Percentiles rank a stretch among this genome's conserved stretches.
Evolutionary conservation across 2,329 filamentous ascomycete species (phyloP).

Genomic region (Ophiosphaerella narmari): DNA sequence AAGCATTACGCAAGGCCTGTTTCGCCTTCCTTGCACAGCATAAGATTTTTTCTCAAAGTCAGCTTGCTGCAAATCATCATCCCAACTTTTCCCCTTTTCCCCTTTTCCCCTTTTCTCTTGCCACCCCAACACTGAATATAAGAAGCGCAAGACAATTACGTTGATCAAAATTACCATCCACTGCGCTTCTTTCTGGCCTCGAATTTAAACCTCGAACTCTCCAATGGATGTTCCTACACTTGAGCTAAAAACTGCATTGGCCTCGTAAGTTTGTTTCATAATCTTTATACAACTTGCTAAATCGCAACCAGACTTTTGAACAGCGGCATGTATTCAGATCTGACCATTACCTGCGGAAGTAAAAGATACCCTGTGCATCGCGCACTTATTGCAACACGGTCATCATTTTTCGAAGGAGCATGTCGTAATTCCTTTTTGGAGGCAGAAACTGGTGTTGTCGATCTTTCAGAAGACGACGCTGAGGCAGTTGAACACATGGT

Average conservation of each 20-base stretch:
- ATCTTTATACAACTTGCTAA: conserved; percentile 24
- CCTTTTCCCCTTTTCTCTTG: neutral
- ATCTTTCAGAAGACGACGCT: conserved; percentile 47
- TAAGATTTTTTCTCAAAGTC: conserved; percentile 11
- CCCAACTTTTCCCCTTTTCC: neutral
- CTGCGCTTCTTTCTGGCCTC: conserved; percentile 13
- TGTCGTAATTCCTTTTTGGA: conserved; percentile 46
- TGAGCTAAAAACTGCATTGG: conserved; percentile 53
- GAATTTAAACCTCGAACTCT: conserved; percentile 4
- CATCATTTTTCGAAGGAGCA: conserved; percentile 52
- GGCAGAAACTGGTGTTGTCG: conserved; percentile 43
- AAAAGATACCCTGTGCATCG: conserved; percentile 54
- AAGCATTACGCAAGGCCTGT: conserved; percentile 16
- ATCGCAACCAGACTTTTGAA: conserved; percentile 43
- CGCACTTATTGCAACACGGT: conserved; percentile 55
- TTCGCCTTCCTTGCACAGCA: conserved; percentile 9
- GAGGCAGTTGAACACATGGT: conserved; percentile 50
- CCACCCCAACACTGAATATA: neutral
- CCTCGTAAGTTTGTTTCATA: conserved; percentile 48
- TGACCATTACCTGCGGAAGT: conserved; percentile 53
- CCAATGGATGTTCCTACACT: conserved; percentile 48
- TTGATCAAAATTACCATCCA: too few species aligned
- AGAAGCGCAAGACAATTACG: neutral
- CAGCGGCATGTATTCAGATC: conserved; percentile 52
- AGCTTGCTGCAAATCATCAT: conserved; percentile 12